Evolutionary conservation across 169 alveolate species (phyloP), one percentile per base, ranked within the genome.

Genomic region (Plasmodium coatneyi): DNA sequence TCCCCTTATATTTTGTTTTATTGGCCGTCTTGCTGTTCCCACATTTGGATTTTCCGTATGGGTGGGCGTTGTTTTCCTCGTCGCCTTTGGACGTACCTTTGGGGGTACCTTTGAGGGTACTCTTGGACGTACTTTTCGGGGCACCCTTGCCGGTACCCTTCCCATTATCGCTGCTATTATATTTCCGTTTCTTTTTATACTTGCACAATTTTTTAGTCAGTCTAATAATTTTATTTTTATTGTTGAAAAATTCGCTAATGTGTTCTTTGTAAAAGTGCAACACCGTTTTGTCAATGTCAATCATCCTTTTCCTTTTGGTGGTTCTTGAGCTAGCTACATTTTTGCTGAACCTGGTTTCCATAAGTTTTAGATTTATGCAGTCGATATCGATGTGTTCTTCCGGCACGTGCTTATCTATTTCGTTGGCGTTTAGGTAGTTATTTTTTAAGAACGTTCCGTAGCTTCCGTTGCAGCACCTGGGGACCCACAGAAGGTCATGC

Each of bases 281-380:
- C 41, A 89, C 94, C 10, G 94, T 89, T 89, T 89, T 89, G 25
- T 89, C 94, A n/a, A 89, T 89, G 14, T 89, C 94, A 32, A 89
- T 89, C 94, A 89, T 89, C 81, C 94, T 89, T 89, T 89, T 89
- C 81, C 94, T 89, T 89, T 89, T 89, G 46, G 94, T 89, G 30
- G 94, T 89, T 39, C 94, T 79, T 7, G 94, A 89, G 82, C 90
- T 89, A 34, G 94, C 94, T 14, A 89, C 94, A 79, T 89, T 89
- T 89, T 89, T 89, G 54, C 94, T 89, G 28, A 89, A 89, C 30
- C 94, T 52, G 9, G 94, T 89, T 72, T 89, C 94, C 94, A 89
- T 89, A 25, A 89, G 52, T 71, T 89, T 78, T n/a, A 89, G 56
- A 49, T 89, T 89, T 56, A 89, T 89, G 71, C 83, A 78, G 30